These are phyloP conservation scores for Astragalus membranaceus DNA, from an alignment of 306 rosid species.

Conservation along the genomic window DNA sequence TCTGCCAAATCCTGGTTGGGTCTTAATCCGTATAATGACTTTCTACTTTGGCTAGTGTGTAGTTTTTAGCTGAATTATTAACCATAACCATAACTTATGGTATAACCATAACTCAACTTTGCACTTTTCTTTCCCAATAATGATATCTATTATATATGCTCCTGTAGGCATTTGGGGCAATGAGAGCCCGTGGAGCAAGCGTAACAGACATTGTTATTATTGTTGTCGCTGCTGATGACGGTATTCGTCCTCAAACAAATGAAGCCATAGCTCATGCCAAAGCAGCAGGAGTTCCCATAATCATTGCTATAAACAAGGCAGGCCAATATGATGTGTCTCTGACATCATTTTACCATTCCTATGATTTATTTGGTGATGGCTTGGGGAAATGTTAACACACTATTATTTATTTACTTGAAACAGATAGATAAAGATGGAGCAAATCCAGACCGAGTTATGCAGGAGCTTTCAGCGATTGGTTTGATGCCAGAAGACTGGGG, in stretches of 20 bases:
- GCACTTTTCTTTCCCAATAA: constrained; percentile 17
- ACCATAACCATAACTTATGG: constrained; percentile 17
- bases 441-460: constrained; percentile 93
- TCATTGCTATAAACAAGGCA: constrained; percentile 94
- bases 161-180: constrained; percentile 97
- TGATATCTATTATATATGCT: constrained; percentile 32
- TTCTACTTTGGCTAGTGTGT: constrained; percentile 12
- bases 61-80: constrained; percentile 7
- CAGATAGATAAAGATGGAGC: constrained; percentile 98
- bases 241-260: constrained; percentile 95
- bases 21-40: not conserved
- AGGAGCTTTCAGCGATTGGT: constrained; percentile 91
- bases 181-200: constrained; percentile 99
- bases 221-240: constrained; percentile 99
- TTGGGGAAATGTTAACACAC: constrained; percentile 13
- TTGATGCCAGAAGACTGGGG: constrained; percentile 99
- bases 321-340: constrained; percentile 21
- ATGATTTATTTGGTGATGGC: constrained; percentile 23
- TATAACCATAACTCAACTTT: constrained; percentile 15
- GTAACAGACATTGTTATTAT: constrained; percentile 91
- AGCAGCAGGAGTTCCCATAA: constrained; percentile 93
- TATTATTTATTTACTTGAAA: constrained; percentile 15
- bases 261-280: constrained; percentile 99
- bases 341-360: not conserved
- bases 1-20: constrained; percentile 8